A percentile compares a stretch with the other conserved stretches of the same genome.
phyloP scores from a whole-genome alignment of 306 rosid genomes.

The Quercus robur region DNA sequence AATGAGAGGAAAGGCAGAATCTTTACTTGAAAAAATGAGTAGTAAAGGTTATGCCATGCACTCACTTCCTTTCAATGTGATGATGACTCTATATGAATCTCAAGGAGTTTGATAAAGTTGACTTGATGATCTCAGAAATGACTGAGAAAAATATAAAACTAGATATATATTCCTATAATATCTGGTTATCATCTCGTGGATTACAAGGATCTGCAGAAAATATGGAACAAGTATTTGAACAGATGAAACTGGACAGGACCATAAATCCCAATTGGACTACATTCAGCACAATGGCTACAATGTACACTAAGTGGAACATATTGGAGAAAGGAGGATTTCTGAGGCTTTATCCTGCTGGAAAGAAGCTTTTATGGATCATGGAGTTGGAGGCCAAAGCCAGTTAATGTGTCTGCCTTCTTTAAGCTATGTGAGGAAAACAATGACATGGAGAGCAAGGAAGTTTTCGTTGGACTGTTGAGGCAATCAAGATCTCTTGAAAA shows the following conservation, averaged over 20 bases:
- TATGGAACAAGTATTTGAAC: conserved; percentile 82
- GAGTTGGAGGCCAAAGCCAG: too few species aligned
- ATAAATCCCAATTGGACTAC: conserved; percentile 86
- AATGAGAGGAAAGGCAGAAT: conserved; percentile 73
- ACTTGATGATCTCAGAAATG: conserved; percentile 75
- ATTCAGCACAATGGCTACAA: conserved; percentile 85
- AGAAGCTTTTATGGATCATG: too few species aligned
- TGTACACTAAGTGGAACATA: conserved; percentile 60
- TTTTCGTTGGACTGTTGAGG: too few species aligned
- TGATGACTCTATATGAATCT: conserved; percentile 96
- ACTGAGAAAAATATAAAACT: conserved; percentile 49
- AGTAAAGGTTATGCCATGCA: conserved; percentile 58
- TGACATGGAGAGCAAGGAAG: too few species aligned
- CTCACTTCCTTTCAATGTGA: conserved; percentile 81
- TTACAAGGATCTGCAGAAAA: conserved; percentile 63
- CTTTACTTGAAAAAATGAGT: conserved; percentile 73
- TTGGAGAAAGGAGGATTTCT: too few species aligned
- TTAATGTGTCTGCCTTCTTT: too few species aligned
- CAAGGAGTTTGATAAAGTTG: conserved; percentile 75
- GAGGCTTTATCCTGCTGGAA: too few species aligned
- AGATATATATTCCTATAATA: conserved; percentile 87
- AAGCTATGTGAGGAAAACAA: too few species aligned
- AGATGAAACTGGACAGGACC: conserved; percentile 61
- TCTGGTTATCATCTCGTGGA: conserved; percentile 86
- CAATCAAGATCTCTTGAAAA: too few species aligned